phyloP scores from a whole-genome alignment of 108 stramenopile genomes.

The Cyclotella distinguenda region DNA sequence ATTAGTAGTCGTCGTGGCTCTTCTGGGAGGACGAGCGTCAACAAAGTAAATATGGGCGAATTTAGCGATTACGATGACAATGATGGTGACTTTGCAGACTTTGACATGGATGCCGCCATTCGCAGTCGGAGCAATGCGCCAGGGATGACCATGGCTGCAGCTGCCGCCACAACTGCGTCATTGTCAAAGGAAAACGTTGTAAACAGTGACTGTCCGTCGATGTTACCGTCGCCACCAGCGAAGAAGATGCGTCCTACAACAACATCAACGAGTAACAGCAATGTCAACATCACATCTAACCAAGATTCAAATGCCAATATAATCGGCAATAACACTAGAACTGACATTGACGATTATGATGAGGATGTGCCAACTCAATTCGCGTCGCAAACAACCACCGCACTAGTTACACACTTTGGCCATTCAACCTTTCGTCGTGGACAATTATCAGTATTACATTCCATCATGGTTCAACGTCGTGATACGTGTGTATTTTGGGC shows the following conservation, averaged over 20 bases:
- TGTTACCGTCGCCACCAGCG: not conserved
- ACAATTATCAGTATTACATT: slow-evolving; percentile 33
- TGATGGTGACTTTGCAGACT: slow-evolving; percentile 30
- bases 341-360: slow-evolving; percentile 15
- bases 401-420: slow-evolving; percentile 45
- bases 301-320: too few species aligned
- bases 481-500: slow-evolving; percentile 88
- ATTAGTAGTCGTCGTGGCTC: too few species aligned
- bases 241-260: not conserved
- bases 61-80: slow-evolving; percentile 21
- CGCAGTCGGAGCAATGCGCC: not conserved
- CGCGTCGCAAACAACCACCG: slow-evolving; percentile 8
- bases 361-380: slow-evolving; percentile 2
- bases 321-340: not conserved
- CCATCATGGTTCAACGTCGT: slow-evolving; percentile 20
- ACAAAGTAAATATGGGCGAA: too few species aligned
- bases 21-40: too few species aligned
- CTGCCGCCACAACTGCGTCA: not conserved
- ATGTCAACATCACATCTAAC: too few species aligned
- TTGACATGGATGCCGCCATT: slow-evolving; percentile 31
- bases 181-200: not conserved
- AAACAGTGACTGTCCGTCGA: slow-evolving; percentile 1
- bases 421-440: slow-evolving; percentile 42
- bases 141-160: not conserved
- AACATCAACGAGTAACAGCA: too few species aligned